Percentiles rank a stretch among this genome's conserved stretches.
phyloP scores from a whole-genome alignment of 129 eudicot genomes.

The Smallanthus sonchifolius region DNA sequence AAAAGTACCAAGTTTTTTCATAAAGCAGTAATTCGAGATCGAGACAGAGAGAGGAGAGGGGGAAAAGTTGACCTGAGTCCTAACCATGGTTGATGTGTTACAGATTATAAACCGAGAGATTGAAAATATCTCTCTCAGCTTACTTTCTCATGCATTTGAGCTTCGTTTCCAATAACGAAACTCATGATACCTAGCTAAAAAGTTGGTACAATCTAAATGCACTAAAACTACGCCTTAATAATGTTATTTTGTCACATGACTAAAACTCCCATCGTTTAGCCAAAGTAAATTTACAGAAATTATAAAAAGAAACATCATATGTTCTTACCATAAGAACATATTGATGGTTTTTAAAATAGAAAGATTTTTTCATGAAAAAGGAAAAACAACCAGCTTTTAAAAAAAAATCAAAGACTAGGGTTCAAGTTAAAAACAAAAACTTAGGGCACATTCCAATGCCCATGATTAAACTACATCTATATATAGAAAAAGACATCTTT shows the following conservation, averaged over 20 bases:
- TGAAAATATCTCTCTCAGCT: slow-evolving; percentile 61
- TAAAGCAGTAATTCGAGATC: slow-evolving; percentile 19
- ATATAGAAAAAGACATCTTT: slow-evolving; percentile 27
- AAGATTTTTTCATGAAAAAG: slow-evolving; percentile 13
- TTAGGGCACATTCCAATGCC: slow-evolving; percentile 52
- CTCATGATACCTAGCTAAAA: slow-evolving; percentile 42
- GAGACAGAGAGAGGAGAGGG: slow-evolving; percentile 7
- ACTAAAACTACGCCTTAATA: slow-evolving; percentile 33
- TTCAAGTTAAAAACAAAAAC: slow-evolving; percentile 42
- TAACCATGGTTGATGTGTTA: slow-evolving; percentile 91
- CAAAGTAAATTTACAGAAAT: slow-evolving; percentile 43
- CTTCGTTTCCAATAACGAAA: slow-evolving; percentile 57
- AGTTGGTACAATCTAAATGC: slow-evolving; percentile 34
- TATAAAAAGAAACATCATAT: slow-evolving; percentile 23
- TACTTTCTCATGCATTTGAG: slow-evolving; percentile 62
- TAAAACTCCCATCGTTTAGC: slow-evolving; percentile 58
- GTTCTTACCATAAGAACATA: slow-evolving; percentile 49
- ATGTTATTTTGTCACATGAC: slow-evolving; percentile 44
- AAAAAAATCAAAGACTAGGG: slow-evolving; percentile 60
- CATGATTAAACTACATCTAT: slow-evolving; percentile 47
- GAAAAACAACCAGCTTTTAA: slow-evolving; percentile 35
- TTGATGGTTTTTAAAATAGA: slow-evolving; percentile 21
- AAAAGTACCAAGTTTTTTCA: slow-evolving; percentile 37
- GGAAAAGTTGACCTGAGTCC: slow-evolving; percentile 69
- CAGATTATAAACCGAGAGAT: slow-evolving; percentile 56